Evolutionary conservation across 176 grass and related monocot species (phyloP), one percentile per base, ranked within the genome.

Genomic region (Zea luxurians): DNA sequence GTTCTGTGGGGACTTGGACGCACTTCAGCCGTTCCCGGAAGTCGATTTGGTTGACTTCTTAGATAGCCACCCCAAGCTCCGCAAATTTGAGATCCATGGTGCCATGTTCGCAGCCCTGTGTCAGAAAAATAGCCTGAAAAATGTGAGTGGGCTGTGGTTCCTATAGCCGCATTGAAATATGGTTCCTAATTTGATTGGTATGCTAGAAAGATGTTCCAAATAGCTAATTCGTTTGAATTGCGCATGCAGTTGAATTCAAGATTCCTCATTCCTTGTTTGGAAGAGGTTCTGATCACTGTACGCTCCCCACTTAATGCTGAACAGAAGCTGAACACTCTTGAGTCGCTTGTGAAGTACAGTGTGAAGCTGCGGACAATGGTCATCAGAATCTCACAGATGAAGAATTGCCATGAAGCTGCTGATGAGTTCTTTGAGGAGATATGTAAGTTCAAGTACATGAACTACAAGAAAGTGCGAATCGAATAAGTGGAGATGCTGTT

Each of bases 391-490:
- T 94, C 96, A 13, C 96, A 99, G 83, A 99, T 99, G 96, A 99
- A 99, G 81, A 99, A 95, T 71, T 94, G 85, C 81, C 87, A 99
- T 89, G 92, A 91, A 18, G 81, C 89, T 12, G 92, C 92, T 76
- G 92, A 95, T 65, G 96, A 99, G 66, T 99, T 99, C 79, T 99
- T 99, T 63, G 92, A 99, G 71, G 96, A 95, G 81, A 89, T 99
- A 83, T 99, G 92, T 85, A 99, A 93, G 82, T 95, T 99, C 68
- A 90, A 89, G 68, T 73, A 84, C 64, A 90, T 87, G 82, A 99
- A 95, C 86, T 52, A 82, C 76, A 84, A 27, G 70, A 84, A 84
- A 78, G 88, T 99, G 68, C 74, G 78, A 7, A 86, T 99, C 48
- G 96, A 99, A 90, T 99, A 90, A 84, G 80, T 43, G 61, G 61